Evolutionary conservation across 257 asterid genomes (phyloP).

Genomic region (Anisodus acutangulus): DNA sequence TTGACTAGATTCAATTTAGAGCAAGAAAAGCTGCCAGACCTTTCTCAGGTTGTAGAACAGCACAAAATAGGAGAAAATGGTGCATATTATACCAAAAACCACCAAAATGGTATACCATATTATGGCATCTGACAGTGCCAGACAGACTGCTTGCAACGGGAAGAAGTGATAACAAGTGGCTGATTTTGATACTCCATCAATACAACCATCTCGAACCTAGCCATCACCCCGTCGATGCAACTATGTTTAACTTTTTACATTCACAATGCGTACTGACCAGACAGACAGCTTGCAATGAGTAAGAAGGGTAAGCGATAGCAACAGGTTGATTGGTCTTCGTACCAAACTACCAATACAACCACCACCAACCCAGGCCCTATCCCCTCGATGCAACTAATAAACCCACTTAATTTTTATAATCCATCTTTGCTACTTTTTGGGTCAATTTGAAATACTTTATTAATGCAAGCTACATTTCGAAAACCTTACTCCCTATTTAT

Average conservation of each 20-base stretch:
- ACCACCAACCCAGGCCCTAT: not conserved
- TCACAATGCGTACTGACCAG: not conserved
- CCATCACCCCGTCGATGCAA: not conserved
- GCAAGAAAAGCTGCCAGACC: constrained; percentile 13
- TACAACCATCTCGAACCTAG: constrained; percentile 18
- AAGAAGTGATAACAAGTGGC: constrained; percentile 10
- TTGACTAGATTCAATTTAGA: not conserved
- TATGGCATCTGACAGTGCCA: not conserved
- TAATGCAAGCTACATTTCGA: not conserved
- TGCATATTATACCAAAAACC: constrained; percentile 3
- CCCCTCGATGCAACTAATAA: not conserved
- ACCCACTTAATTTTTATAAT: constrained; percentile 8
- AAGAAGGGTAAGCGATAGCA: not conserved
- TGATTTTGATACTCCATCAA: constrained; percentile 3
- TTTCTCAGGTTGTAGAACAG: constrained; percentile 19
- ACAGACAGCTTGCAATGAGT: not conserved
- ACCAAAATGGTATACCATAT: not conserved
- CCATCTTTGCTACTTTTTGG: not conserved
- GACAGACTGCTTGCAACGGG: not conserved
- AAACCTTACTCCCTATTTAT: not conserved
- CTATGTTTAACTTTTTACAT: not conserved
- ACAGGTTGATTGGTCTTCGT: not conserved
- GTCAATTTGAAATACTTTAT: not conserved
- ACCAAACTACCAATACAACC: constrained; percentile 6
- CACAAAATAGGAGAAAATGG: not conserved